Evolutionary conservation across 306 rosid genomes (phyloP).

Genomic region (Pyrus betulifolia): DNA sequence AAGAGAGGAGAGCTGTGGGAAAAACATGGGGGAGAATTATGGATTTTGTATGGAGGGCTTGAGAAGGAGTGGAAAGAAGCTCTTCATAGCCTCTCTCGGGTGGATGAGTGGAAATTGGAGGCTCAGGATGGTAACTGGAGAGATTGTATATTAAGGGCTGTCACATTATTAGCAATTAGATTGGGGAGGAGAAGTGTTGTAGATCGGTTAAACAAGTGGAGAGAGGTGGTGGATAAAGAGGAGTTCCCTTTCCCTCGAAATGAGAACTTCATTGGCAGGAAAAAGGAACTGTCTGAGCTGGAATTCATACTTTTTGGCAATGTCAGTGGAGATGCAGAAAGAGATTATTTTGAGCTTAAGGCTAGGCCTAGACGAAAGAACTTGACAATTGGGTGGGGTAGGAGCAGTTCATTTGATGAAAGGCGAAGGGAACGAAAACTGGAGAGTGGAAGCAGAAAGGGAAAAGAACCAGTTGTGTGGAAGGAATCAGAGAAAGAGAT

Average conservation of each 20-base stretch:
- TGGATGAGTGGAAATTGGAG: conserved; percentile 84
- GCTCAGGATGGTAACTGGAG: conserved; percentile 87
- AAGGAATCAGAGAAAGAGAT: conserved; percentile 81
- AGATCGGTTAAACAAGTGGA: conserved; percentile 66
- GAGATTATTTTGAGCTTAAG: conserved; percentile 75
- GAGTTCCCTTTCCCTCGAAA: conserved; percentile 71
- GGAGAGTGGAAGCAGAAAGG: conserved; percentile 41
- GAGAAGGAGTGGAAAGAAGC: conserved; percentile 87
- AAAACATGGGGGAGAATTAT: conserved; percentile 72
- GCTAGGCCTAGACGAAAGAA: conserved; percentile 63
- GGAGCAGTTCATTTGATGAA: conserved; percentile 47
- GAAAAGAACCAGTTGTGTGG: conserved; percentile 80
- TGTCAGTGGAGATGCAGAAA: conserved; percentile 62
- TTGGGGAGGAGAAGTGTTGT: conserved; percentile 77
- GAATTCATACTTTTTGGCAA: conserved; percentile 81
- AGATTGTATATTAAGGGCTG: conserved; percentile 66
- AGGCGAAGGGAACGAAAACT: conserved; percentile 38
- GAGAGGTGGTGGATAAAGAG: conserved; percentile 69
- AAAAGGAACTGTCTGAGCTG: conserved; percentile 70
- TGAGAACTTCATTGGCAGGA: conserved; percentile 69
- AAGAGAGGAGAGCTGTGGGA: conserved; percentile 92
- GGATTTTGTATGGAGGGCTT: conserved; percentile 70
- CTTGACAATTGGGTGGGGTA: conserved; percentile 57
- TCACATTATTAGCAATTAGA: conserved; percentile 54
- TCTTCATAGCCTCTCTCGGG: conserved; percentile 58